phyloP scores from a whole-genome alignment of 2,329 filamentous ascomycete species.

The Calonectria montana region DNA sequence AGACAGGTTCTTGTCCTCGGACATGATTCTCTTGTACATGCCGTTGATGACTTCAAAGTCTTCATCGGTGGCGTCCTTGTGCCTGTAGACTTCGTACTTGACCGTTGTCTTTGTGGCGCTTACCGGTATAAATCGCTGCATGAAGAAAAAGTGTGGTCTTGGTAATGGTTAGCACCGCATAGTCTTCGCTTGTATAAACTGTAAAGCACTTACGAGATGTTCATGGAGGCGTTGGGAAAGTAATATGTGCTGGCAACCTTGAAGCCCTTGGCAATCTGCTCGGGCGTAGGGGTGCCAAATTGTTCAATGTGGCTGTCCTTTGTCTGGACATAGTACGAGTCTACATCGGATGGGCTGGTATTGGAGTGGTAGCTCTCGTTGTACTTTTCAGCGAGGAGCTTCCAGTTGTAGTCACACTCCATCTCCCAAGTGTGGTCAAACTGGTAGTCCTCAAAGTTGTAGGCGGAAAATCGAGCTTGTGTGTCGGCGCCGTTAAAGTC shows the following conservation, averaged over 20 bases:
- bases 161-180: not conserved
- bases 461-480: constrained; percentile 56
- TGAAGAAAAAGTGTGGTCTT: constrained; percentile 72
- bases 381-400: constrained; percentile 71
- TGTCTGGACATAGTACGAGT: constrained; percentile 64
- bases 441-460: constrained; percentile 63
- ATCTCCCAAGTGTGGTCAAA: constrained; percentile 70
- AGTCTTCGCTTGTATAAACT: no score
- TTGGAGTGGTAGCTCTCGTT: constrained; percentile 75
- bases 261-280: constrained; percentile 61
- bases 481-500: constrained; percentile 61
- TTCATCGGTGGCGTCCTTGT: constrained; percentile 68
- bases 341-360: constrained; percentile 66
- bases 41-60: constrained; percentile 67
- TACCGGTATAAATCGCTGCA: constrained; percentile 70
- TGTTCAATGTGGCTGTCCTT: constrained; percentile 63
- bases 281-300: constrained; percentile 57
- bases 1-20: constrained; percentile 73
- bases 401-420: constrained; percentile 70
- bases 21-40: constrained; percentile 73
- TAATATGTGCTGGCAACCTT: constrained; percentile 60
- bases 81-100: constrained; percentile 72
- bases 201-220: constrained; percentile 57
- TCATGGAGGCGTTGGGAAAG: constrained; percentile 63
- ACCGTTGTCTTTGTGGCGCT: constrained; percentile 63